These are phyloP conservation scores for Zygotorulaspora sp. DNA, from an alignment of 805 yeast species.

Conservation along the genomic window DNA sequence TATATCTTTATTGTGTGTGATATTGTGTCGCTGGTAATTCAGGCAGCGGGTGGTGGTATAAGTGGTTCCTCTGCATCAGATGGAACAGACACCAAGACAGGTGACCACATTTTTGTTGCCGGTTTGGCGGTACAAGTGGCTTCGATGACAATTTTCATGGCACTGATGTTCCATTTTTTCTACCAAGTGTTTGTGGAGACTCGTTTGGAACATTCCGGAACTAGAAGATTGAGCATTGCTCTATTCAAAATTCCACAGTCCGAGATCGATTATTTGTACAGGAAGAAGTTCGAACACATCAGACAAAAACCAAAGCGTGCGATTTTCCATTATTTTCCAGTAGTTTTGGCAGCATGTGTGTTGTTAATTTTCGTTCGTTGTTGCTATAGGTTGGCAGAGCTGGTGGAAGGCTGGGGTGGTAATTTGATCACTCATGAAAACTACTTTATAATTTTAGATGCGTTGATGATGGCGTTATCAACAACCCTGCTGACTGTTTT, in stretches of 20 bases:
- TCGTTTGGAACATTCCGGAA: conserved; percentile 25
- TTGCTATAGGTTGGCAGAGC: conserved; percentile 66
- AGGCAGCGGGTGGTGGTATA: conserved; percentile 73
- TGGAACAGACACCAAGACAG: conserved; percentile 15
- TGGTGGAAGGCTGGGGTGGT: conserved; percentile 62
- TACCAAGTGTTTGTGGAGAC: conserved; percentile 36
- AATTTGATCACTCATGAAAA: conserved; percentile 55
- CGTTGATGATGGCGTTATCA: conserved; percentile 55
- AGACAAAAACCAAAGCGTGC: conserved; percentile 31
- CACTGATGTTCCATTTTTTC: conserved; percentile 46
- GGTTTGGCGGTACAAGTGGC: conserved; percentile 76
- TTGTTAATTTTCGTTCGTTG: conserved; percentile 60
- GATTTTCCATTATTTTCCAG: conserved; percentile 43
- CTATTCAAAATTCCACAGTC: conserved; percentile 19
- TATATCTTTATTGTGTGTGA: conserved; percentile 65
- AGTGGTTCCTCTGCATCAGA: conserved; percentile 46
- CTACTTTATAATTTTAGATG: conserved; percentile 57
- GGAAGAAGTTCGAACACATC: conserved; percentile 25
- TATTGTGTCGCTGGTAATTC: conserved; percentile 56
- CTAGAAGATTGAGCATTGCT: conserved; percentile 12
- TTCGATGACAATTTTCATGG: conserved; percentile 58
- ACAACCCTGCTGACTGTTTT: conserved; percentile 44
- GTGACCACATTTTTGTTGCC: conserved; percentile 54
- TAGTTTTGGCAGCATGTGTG: conserved; percentile 45
- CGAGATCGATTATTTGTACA: conserved; percentile 24